A percentile compares a stretch with the other conserved stretches of the same genome.
Evolutionary conservation across 2,329 filamentous ascomycete species (phyloP).

Genomic region (Monosporascus cannonballus): DNA sequence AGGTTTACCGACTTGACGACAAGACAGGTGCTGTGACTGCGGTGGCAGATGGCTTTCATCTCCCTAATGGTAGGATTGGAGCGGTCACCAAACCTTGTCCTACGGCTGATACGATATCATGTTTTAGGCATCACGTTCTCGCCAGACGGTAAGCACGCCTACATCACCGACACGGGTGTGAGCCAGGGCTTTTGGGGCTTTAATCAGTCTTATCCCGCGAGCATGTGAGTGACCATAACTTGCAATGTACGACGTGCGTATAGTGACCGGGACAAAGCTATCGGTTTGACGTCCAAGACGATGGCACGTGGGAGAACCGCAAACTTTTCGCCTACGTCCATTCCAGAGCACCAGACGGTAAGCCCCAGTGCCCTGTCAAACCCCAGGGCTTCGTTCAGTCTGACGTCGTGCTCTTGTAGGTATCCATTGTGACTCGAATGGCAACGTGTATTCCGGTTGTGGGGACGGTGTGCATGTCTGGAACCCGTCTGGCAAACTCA

Average conservation of each 20-base stretch:
- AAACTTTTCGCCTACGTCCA: constrained; percentile 51
- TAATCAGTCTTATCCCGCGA: constrained; percentile 35
- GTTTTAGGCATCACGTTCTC: constrained; percentile 45
- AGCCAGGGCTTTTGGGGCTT: constrained; percentile 36
- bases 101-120: not conserved
- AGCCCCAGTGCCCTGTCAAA: constrained; percentile 3
- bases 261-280: constrained; percentile 28
- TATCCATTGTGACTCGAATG: constrained; percentile 47
- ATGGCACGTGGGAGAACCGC: constrained; percentile 41
- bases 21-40: constrained; percentile 43
- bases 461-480: constrained; percentile 47
- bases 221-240: constrained; percentile 34
- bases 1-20: constrained; percentile 52
- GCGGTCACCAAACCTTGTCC: not conserved
- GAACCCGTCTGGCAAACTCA: constrained; percentile 39
- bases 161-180: constrained; percentile 53
- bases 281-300: constrained; percentile 36
- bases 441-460: constrained; percentile 48
- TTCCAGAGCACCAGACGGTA: constrained; percentile 52
- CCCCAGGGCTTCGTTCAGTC: constrained; percentile 17
- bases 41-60: constrained; percentile 50
- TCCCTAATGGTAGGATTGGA: constrained; percentile 41
- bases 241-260: constrained; percentile 14
- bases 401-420: constrained; percentile 33
- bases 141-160: constrained; percentile 44